phyloP scores from a whole-genome alignment of 306 rosid genomes.

The Quercus parvula region DNA sequence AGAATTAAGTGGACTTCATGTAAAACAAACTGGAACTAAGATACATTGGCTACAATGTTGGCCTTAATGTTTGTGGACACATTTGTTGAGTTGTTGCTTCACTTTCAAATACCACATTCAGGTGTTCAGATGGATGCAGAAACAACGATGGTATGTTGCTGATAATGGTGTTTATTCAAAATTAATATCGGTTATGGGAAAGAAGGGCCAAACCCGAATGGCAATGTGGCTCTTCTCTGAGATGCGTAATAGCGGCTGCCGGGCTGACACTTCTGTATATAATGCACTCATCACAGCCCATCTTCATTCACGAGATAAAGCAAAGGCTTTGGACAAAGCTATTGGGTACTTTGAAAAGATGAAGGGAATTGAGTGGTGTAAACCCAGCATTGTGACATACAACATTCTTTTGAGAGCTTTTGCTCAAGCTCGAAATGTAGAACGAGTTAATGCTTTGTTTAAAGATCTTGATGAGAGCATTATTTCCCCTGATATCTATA shows the following conservation, averaged over 20 bases:
- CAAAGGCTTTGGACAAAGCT: slow-evolving; percentile 77
- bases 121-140: slow-evolving; percentile 99
- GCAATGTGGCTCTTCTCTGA: slow-evolving; percentile 98
- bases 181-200: slow-evolving; percentile 85
- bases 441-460: slow-evolving; percentile 61
- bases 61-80: neutral
- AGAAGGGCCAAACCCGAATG: slow-evolving; percentile 84
- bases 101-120: slow-evolving; percentile 38
- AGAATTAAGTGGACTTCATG: neutral
- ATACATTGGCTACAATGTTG: neutral
- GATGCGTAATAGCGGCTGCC: slow-evolving; percentile 88
- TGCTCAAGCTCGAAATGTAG: slow-evolving; percentile 69
- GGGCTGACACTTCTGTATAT: slow-evolving; percentile 87
- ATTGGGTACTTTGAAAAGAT: slow-evolving; percentile 79
- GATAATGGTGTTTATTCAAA: slow-evolving; percentile 92
- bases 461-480: slow-evolving; percentile 83
- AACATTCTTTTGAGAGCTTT: slow-evolving; percentile 86
- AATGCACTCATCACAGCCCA: slow-evolving; percentile 89
- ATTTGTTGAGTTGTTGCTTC: slow-evolving; percentile 13
- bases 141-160: slow-evolving; percentile 86
- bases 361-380: slow-evolving; percentile 86
- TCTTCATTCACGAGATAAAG: slow-evolving; percentile 71
- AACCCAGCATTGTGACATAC: slow-evolving; percentile 82
- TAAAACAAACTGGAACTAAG: neutral
- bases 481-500: slow-evolving; percentile 71